Conservation (phyloP, 2,329 filamentous ascomycete genomes). For the Apiospora marii region DNA sequence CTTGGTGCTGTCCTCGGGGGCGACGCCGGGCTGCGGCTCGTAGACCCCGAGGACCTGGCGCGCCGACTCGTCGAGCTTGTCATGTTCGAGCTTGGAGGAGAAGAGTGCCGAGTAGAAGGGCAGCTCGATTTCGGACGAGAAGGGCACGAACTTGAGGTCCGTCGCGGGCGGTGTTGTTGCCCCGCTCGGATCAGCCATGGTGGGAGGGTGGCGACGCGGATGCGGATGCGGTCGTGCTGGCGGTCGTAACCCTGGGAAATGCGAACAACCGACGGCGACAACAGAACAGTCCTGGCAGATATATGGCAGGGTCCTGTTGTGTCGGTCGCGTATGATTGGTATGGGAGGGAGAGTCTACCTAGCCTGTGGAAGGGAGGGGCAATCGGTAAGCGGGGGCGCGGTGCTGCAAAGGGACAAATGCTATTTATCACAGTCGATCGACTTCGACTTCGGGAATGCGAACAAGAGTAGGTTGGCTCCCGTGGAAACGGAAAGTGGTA, state of each 20-base stretch:
- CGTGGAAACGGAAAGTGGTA: not conserved
- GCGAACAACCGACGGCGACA: conserved; percentile 1
- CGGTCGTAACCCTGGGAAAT: not conserved
- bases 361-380: not conserved
- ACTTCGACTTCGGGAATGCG: conserved; percentile 1
- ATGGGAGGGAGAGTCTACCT: not conserved
- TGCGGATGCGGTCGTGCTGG: conserved; percentile 1
- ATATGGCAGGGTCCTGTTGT: not conserved
- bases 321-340: conserved; percentile 13
- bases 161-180: conserved; percentile 8
- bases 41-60: conserved; percentile 88
- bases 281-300: not conserved
- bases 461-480: not conserved
- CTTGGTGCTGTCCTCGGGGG: conserved; percentile 79
- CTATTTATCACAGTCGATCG: not conserved
- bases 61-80: conserved; percentile 94
- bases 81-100: conserved; percentile 89
- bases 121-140: conserved; percentile 92
- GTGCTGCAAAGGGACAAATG: conserved; percentile 1
- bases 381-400: conserved; percentile 8
- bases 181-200: conserved; percentile 16
- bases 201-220: conserved; percentile 3
- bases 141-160: conserved; percentile 72
- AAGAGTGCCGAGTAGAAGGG: conserved; percentile 96
- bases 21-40: conserved; percentile 76